A percentile compares a stretch with the other conserved stretches of the same genome.
Evolutionary conservation across 495 filamentous ascomycete genomes (phyloP).

Genomic region (Usnea hakonensis): DNA sequence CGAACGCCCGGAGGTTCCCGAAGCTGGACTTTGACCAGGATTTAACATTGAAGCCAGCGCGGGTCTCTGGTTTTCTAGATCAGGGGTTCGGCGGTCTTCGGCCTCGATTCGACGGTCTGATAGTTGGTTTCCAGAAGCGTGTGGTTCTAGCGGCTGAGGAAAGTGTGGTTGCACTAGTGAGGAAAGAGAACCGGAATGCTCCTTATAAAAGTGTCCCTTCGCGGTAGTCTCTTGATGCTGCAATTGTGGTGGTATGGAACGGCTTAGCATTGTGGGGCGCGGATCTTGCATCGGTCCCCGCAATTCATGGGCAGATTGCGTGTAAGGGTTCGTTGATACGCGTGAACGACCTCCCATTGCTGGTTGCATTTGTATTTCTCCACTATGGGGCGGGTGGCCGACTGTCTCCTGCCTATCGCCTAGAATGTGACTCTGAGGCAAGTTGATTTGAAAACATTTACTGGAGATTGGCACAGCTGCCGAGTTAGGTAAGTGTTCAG

Average conservation of each 20-base stretch:
- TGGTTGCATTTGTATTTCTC: not conserved
- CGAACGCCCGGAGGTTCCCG: not conserved
- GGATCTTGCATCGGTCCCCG: not conserved
- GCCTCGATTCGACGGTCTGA: not conserved
- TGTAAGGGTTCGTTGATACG: not conserved
- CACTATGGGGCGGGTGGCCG: not conserved
- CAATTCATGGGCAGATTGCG: not conserved
- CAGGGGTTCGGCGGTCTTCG: not conserved
- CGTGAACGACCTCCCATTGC: not conserved
- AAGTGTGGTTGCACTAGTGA: not conserved
- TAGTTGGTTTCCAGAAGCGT: not conserved
- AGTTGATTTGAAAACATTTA: not conserved
- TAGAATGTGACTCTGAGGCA: not conserved
- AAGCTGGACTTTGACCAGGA: not conserved
- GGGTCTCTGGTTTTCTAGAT: not conserved
- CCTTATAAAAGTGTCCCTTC: not conserved
- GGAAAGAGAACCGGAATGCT: not conserved
- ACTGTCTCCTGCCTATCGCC: not conserved
- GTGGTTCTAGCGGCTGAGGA: not conserved
- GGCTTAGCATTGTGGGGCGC: not conserved
- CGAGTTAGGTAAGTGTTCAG: not conserved
- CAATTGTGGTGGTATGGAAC: not conserved
- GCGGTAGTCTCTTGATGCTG: not conserved
- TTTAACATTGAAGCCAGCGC: slow-evolving; percentile 7
- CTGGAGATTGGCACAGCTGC: not conserved